A percentile compares a stretch with the other conserved stretches of the same genome.
Evolutionary conservation across 805 yeast genomes (phyloP).

Genomic region (Ogataea naganishii): DNA sequence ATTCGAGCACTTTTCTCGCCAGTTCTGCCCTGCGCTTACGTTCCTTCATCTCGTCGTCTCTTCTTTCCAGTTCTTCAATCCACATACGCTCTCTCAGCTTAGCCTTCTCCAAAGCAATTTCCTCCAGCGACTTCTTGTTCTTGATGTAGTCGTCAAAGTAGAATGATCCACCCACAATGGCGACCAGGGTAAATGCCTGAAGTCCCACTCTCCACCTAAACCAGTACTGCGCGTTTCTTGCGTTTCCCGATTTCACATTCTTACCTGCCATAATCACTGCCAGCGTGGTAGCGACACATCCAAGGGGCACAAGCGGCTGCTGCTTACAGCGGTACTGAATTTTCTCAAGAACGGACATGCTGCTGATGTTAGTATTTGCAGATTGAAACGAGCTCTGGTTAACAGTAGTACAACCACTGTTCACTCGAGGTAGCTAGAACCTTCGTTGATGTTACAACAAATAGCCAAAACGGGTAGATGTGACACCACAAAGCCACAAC

Average conservation of each 20-base stretch:
- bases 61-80: constrained; percentile 85
- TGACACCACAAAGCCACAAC: no score
- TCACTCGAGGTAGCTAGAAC: constrained; percentile 4
- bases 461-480: not conserved
- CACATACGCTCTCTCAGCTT: constrained; percentile 76
- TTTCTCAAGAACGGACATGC: constrained; percentile 44
- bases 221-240: constrained; percentile 71
- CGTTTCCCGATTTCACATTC: constrained; percentile 65
- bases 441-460: no score
- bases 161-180: constrained; percentile 73
- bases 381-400: constrained; percentile 2
- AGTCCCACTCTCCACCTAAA: constrained; percentile 85
- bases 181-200: constrained; percentile 77
- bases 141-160: constrained; percentile 47
- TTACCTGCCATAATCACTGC: constrained; percentile 76
- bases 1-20: constrained; percentile 45
- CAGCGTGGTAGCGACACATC: constrained; percentile 67
- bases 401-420: no score
- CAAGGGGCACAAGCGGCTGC: constrained; percentile 86
- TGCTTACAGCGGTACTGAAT: constrained; percentile 59
- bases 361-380: constrained; percentile 24
- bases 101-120: constrained; percentile 66
- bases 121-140: constrained; percentile 47
- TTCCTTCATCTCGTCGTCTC: constrained; percentile 65
- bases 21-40: constrained; percentile 61